Evolutionary conservation across 306 rosid genomes (phyloP).

Genomic region (Boehmeria nivea): DNA sequence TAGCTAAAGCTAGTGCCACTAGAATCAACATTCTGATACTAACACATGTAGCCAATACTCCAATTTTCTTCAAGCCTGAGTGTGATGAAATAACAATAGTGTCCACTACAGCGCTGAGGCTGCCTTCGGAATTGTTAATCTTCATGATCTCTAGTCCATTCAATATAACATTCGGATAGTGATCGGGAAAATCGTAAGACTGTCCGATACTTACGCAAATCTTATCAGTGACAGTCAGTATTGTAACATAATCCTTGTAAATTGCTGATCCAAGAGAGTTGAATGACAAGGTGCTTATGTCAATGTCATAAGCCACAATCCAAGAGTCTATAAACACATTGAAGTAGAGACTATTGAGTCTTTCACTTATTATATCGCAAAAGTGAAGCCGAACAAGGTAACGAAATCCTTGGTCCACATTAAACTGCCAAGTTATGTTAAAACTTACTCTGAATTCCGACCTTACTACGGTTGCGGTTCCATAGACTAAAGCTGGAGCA

Average conservation of each 20-base stretch:
- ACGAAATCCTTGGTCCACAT: not conserved
- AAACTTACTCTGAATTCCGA: too few relatives aligned
- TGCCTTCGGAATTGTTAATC: not conserved
- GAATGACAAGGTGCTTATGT: not conserved
- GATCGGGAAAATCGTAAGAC: too few relatives aligned
- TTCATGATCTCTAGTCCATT: not conserved
- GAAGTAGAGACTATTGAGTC: too few relatives aligned
- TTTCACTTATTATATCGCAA: too few relatives aligned
- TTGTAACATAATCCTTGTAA: not conserved
- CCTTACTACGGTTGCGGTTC: constrained; percentile 38
- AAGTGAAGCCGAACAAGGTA: too few relatives aligned
- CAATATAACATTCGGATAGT: not conserved
- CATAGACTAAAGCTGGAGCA: constrained; percentile 70
- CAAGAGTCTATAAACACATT: not conserved
- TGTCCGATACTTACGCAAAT: not conserved
- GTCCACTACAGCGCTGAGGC: not conserved
- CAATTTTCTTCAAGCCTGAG: not conserved
- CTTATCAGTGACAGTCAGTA: not conserved
- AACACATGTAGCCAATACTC: not conserved
- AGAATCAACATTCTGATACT: not conserved
- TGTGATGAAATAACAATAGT: too few relatives aligned
- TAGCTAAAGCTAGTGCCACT: too few relatives aligned
- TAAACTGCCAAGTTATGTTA: not conserved
- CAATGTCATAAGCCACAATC: not conserved
- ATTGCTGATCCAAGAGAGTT: not conserved